Evolutionary conservation across 1,284 basidiomycete species (phyloP).

Genomic region (Apiotrichum laibachii): DNA sequence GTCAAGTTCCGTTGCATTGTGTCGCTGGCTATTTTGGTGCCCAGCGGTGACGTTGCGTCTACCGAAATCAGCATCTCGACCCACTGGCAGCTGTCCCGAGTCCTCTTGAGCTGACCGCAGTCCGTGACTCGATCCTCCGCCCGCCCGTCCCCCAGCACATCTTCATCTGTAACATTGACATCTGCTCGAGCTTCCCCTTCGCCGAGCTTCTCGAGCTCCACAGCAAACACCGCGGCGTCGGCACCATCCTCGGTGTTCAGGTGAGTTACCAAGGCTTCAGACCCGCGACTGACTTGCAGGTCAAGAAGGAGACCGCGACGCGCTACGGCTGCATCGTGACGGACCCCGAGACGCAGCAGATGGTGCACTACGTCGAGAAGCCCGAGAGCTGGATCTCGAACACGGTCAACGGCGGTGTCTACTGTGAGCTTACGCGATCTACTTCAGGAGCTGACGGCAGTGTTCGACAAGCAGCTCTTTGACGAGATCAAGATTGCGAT

Average conservation of each 20-base stretch:
- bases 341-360: slow-evolving; percentile 49
- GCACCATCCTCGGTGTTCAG: slow-evolving; percentile 55
- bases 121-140: slow-evolving; percentile 56
- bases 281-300: slow-evolving; percentile 24
- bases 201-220: slow-evolving; percentile 53
- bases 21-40: too few species aligned
- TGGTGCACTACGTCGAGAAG: slow-evolving; percentile 56
- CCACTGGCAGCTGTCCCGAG: too few species aligned
- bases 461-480: slow-evolving; percentile 56
- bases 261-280: slow-evolving; percentile 27
- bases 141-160: slow-evolving; percentile 52
- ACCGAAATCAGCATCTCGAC: too few species aligned
- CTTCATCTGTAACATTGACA: slow-evolving; percentile 58
- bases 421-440: slow-evolving; percentile 45
- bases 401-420: slow-evolving; percentile 55
- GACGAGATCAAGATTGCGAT: slow-evolving; percentile 56
- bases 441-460: slow-evolving; percentile 20
- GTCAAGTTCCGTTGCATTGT: too few species aligned
- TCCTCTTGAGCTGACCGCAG: slow-evolving; percentile 25
- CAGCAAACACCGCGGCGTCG: slow-evolving; percentile 54
- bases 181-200: slow-evolving; percentile 55
- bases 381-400: slow-evolving; percentile 56
- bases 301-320: slow-evolving; percentile 53
- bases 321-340: slow-evolving; percentile 56
- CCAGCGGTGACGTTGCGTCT: too few species aligned